phyloP scores from a whole-genome alignment of 495 filamentous ascomycete genomes.

The Neurospora intermedia region DNA sequence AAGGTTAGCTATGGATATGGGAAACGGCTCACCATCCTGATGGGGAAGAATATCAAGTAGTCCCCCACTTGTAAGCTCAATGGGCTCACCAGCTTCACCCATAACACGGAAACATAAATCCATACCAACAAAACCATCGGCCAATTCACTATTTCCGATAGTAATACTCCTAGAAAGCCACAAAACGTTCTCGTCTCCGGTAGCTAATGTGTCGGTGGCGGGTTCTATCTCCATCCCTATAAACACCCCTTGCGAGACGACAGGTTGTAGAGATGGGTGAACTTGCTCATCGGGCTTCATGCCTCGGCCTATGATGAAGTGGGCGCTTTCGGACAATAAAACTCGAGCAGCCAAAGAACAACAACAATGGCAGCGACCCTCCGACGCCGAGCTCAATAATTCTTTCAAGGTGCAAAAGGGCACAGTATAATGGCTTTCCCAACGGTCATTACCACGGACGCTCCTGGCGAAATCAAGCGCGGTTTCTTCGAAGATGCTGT shows the following conservation, averaged over 20 bases:
- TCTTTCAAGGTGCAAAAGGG: background rate
- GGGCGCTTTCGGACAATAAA: accelerated
- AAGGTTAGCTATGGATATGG: background rate
- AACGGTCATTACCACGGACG: no score
- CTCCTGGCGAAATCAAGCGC: no score
- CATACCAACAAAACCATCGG: no score
- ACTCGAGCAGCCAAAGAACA: background rate
- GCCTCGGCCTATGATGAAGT: background rate
- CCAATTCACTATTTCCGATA: no score
- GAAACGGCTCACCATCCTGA: background rate
- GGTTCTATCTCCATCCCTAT: background rate
- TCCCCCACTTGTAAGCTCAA: no score
- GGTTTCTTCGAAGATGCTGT: background rate
- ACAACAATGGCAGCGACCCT: background rate
- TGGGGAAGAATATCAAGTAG: no score
- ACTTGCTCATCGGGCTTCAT: background rate
- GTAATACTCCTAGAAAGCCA: background rate
- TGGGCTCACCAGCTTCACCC: no score
- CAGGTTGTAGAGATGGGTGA: background rate
- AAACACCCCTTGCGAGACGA: background rate
- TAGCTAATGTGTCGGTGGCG: background rate
- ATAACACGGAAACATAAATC: no score
- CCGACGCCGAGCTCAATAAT: background rate
- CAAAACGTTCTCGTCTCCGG: background rate
- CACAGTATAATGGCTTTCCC: background rate